phyloP scores from a whole-genome alignment of 225 moss, liverwort and hornwort species.

The Asterella californica region DNA sequence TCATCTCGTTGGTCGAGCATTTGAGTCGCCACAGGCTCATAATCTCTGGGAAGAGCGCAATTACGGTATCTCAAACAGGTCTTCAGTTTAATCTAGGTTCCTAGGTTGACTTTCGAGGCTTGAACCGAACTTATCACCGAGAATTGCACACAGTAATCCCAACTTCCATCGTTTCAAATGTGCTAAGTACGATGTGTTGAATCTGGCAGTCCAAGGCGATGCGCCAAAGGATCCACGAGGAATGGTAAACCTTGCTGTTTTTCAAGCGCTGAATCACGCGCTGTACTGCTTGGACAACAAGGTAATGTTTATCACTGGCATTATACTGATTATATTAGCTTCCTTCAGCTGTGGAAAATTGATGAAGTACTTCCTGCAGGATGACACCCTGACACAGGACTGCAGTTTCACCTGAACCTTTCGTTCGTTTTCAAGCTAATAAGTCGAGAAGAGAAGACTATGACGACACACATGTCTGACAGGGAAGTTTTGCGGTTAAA shows the following conservation, averaged over 20 bases:
- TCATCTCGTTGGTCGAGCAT: background rate
- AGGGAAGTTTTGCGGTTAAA: background rate
- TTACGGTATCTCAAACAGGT: background rate
- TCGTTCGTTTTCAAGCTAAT: background rate
- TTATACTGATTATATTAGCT: no score
- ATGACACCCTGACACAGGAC: no score
- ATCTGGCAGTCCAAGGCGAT: slow-evolving; percentile 3
- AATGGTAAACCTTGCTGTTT: background rate
- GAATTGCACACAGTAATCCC: background rate
- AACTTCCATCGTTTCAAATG: background rate
- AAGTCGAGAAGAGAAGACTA: background rate
- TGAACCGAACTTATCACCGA: background rate
- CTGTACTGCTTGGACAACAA: slow-evolving; percentile 11
- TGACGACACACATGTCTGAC: background rate
- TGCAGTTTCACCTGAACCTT: no score
- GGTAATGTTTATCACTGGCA: background rate
- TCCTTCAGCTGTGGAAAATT: no score
- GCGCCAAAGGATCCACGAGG: background rate
- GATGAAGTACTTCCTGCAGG: no score
- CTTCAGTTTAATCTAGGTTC: background rate
- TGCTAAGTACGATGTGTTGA: background rate
- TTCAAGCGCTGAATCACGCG: slow-evolving; percentile 5
- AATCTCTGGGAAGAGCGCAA: background rate
- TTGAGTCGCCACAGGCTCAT: background rate
- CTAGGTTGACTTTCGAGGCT: background rate